Evolutionary conservation across 2,329 filamentous ascomycete genomes (phyloP), one percentile per base, ranked within the genome.

Genomic region (Trichoderma koningii): DNA sequence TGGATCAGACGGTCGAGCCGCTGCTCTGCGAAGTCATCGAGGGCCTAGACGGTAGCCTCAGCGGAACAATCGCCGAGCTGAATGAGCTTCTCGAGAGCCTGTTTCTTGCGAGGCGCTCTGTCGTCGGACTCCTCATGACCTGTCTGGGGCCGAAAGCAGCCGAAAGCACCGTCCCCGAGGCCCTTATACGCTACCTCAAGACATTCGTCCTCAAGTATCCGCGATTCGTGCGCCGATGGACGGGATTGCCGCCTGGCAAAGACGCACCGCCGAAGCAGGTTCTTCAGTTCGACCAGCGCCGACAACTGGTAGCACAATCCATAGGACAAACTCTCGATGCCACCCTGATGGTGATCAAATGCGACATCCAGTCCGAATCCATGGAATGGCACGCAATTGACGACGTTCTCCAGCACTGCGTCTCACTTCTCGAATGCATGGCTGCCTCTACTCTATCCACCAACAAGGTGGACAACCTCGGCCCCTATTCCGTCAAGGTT

Each of bases 401-500:
- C 67, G 78, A 83, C 1, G 78, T 84, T 5, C 77, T 89, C 7
- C 81, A 84, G 68, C 85, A 89, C 66, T 85, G 83, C 66, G 71
- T 82, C 7, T 75, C 76, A 7, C 76, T 89, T 15, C 74, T 89
- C 10, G 82, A 86, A 41, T 78, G 81, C 57, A 77, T 87, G 51
- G 80, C 81, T 5, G 77, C 82, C 53, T 72, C 75, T 5, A 69
- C 71, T 4, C 65, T 73, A 14, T 75, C 76, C 1, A 52, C 68
- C 9, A 62, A 71, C 19, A 74, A 71, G 55, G 56, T 69, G 1
- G 77, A 77, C 30, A 73, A 77, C 57, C 69, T 78, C 14, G 71
- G 69, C n/a, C 79, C 78, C 2, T 86, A 87, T 68, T 80, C 85
- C 64, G 82, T 89, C 67, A 90, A 88, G 70, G 84, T 92, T 28